Evolutionary conservation across 2,329 filamentous ascomycete genomes (phyloP).

Genomic region (Sodiomyces alkalinus): DNA sequence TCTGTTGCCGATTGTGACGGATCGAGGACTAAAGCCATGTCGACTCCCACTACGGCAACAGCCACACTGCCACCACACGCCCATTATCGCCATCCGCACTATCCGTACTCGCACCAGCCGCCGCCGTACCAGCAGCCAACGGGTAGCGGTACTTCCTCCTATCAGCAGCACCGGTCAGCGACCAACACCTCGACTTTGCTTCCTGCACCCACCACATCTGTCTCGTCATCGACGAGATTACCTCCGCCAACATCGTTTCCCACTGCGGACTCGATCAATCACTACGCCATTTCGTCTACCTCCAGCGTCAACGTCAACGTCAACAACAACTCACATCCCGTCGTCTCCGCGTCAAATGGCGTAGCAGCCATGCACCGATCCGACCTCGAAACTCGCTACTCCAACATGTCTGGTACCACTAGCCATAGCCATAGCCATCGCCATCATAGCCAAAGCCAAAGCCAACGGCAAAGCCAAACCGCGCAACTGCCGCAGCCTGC

Average conservation of each 20-base stretch:
- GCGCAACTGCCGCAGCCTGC: constrained; percentile 14
- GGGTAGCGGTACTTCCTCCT: neutral
- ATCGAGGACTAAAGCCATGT: constrained; percentile 57
- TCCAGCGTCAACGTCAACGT: constrained; percentile 11
- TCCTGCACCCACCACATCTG: constrained; percentile 22
- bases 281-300: neutral
- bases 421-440: constrained; percentile 5
- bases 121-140: constrained; percentile 31
- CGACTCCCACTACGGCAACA: constrained; percentile 47
- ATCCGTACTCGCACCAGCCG: constrained; percentile 39
- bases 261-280: constrained; percentile 2
- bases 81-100: constrained; percentile 49
- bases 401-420: constrained; percentile 20
- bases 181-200: constrained; percentile 17
- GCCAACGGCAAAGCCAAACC: too few species aligned
- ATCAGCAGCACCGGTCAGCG: constrained; percentile 16
- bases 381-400: constrained; percentile 12
- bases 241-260: constrained; percentile 16
- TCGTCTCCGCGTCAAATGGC: constrained; percentile 19
- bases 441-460: neutral
- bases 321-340: constrained; percentile 15
- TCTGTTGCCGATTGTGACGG: too few species aligned
- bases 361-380: constrained; percentile 15
- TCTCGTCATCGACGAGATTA: constrained; percentile 17
- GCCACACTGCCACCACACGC: constrained; percentile 25